phyloP scores from a whole-genome alignment of 2,329 filamentous ascomycete species.

The Biscogniauxia mediterranea region DNA sequence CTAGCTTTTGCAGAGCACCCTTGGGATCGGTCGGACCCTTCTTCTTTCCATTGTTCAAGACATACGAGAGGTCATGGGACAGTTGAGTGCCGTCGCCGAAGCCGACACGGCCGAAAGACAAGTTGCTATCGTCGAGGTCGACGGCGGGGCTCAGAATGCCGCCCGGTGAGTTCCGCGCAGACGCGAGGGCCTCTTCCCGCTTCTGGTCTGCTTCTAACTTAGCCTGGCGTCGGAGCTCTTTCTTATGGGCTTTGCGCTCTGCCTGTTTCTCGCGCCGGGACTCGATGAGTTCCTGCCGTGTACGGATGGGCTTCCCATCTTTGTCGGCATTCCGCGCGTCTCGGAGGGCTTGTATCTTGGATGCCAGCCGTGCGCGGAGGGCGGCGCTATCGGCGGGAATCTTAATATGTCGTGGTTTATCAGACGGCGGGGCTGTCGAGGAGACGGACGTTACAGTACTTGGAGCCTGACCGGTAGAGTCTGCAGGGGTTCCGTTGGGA shows the following conservation, averaged over 20 bases:
- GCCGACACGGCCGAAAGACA: slow-evolving; percentile 87
- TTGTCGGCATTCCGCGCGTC: slow-evolving; percentile 85
- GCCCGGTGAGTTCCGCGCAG: slow-evolving; percentile 58
- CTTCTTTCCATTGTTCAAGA: slow-evolving; percentile 68
- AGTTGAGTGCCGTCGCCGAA: slow-evolving; percentile 83
- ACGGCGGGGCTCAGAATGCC: slow-evolving; percentile 56
- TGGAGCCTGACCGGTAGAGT: slow-evolving; percentile 44
- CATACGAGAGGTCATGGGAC: slow-evolving; percentile 63
- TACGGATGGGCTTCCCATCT: slow-evolving; percentile 78
- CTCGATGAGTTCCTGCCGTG: slow-evolving; percentile 89
- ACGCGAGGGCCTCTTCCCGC: slow-evolving; percentile 59
- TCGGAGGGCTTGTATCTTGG: slow-evolving; percentile 80
- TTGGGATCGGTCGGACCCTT: slow-evolving; percentile 83
- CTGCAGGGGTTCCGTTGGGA: slow-evolving; percentile 42
- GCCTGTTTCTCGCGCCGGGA: slow-evolving; percentile 83
- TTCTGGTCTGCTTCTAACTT: slow-evolving; percentile 75
- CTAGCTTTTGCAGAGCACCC: slow-evolving; percentile 76
- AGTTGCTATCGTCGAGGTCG: slow-evolving; percentile 60
- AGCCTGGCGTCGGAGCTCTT: slow-evolving; percentile 73
- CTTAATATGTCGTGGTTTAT: slow-evolving; percentile 65
- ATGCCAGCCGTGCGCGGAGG: slow-evolving; percentile 74
- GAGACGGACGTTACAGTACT: slow-evolving; percentile 68
- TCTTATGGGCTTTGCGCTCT: slow-evolving; percentile 83
- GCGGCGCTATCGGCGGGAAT: slow-evolving; percentile 70
- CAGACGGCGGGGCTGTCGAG: slow-evolving; percentile 59